Percentiles rank a stretch among this genome's conserved stretches.
These are phyloP conservation scores for Solanum chacoense DNA, from an alignment of 305 asterid genomes.

Conservation along the genomic window DNA sequence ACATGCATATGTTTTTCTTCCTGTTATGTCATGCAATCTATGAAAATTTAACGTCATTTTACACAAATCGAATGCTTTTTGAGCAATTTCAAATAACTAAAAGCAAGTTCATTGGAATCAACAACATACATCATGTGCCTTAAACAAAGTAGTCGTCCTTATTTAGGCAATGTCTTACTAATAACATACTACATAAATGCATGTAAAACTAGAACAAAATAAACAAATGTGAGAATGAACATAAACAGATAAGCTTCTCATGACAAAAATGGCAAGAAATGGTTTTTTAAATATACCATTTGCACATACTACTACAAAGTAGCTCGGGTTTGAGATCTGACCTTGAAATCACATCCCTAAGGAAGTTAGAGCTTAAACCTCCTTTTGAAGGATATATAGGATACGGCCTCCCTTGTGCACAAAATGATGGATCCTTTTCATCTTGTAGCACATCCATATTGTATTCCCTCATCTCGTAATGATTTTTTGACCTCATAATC, in stretches of 20 bases:
- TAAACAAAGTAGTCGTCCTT: not conserved
- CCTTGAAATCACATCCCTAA: slow-evolving; percentile 79
- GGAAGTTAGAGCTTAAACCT: slow-evolving; percentile 63
- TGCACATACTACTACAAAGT: not conserved
- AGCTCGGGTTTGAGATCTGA: slow-evolving; percentile 4
- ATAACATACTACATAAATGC: not conserved
- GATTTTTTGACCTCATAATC: slow-evolving; percentile 48
- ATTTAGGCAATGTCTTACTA: not conserved
- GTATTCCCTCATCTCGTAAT: slow-evolving; percentile 89
- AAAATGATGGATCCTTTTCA: slow-evolving; percentile 45
- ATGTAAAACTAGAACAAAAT: not conserved
- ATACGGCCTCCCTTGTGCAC: slow-evolving; percentile 75
- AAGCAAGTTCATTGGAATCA: not conserved
- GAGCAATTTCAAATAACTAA: not conserved
- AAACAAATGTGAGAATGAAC: not conserved
- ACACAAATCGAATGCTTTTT: not conserved
- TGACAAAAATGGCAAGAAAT: not conserved
- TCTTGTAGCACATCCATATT: slow-evolving; percentile 59
- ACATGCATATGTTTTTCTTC: not conserved
- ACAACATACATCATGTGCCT: not conserved
- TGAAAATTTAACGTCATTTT: not conserved
- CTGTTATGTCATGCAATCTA: not conserved
- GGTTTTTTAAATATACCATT: not conserved
- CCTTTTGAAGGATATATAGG: slow-evolving; percentile 94
- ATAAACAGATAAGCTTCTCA: not conserved